Evolutionary conservation across 768 basidiomycete species (phyloP).

Genomic region (Psilocybe cubensis): DNA sequence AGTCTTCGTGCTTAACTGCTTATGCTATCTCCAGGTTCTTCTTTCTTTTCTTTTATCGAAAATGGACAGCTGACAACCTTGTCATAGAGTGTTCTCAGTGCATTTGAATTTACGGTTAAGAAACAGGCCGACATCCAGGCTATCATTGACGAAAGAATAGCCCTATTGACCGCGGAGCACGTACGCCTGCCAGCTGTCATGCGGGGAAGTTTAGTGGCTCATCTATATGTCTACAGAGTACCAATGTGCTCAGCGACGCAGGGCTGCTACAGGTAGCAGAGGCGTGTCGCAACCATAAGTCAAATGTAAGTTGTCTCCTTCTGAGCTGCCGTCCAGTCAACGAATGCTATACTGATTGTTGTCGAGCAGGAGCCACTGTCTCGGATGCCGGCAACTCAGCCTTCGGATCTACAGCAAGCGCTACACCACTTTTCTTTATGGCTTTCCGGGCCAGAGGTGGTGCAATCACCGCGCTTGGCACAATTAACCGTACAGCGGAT

Average conservation of each 20-base stretch:
- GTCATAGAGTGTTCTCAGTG: slow-evolving; percentile 61
- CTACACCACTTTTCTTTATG: slow-evolving; percentile 79
- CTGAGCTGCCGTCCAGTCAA: not conserved
- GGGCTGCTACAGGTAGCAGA: slow-evolving; percentile 52
- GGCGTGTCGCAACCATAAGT: slow-evolving; percentile 41
- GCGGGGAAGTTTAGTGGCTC: slow-evolving; percentile 4
- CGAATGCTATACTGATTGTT: not conserved
- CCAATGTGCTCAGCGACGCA: slow-evolving; percentile 55
- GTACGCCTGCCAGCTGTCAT: slow-evolving; percentile 47
- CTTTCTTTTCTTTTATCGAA: slow-evolving; percentile 18
- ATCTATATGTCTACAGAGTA: slow-evolving; percentile 35
- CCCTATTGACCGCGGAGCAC: slow-evolving; percentile 78
- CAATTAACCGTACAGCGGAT: slow-evolving; percentile 71
- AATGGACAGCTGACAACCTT: slow-evolving; percentile 2
- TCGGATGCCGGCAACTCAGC: slow-evolving; percentile 66
- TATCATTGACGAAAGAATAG: slow-evolving; percentile 64
- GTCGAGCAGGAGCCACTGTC: slow-evolving; percentile 68
- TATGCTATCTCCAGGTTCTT: slow-evolving; percentile 81
- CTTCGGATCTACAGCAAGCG: slow-evolving; percentile 61
- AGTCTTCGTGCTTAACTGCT: slow-evolving; percentile 86
- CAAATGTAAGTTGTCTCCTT: slow-evolving; percentile 37
- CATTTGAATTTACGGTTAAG: slow-evolving; percentile 67
- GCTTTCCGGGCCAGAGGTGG: slow-evolving; percentile 82
- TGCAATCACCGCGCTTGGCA: slow-evolving; percentile 79
- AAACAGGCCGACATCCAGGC: slow-evolving; percentile 62